Evolutionary conservation across 2,329 filamentous ascomycete species (phyloP).

Genomic region (Chaetomiaceae sp.): DNA sequence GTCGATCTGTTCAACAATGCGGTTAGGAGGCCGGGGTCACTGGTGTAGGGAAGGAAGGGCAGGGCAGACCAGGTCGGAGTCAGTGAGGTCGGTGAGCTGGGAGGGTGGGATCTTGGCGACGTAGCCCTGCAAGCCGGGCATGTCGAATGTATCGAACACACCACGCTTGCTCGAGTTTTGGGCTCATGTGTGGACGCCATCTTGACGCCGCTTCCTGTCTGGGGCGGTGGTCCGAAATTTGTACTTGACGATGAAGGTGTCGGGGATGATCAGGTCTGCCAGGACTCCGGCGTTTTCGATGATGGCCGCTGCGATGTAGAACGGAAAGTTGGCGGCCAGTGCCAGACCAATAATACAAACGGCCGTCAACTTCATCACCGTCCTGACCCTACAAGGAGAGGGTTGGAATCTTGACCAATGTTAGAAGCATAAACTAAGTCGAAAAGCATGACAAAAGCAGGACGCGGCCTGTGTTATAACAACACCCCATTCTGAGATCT

Average conservation of each 20-base stretch:
- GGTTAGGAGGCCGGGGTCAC: no score
- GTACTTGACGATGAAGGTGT: conserved; percentile 41
- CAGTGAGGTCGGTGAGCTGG: conserved; percentile 34
- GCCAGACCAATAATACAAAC: no score
- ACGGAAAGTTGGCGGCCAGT: no score
- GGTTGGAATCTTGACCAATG: no score
- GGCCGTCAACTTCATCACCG: no score
- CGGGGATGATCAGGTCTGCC: conserved; percentile 27
- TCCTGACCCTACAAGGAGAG: no score
- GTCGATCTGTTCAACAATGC: conserved; percentile 22
- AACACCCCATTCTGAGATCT: no score
- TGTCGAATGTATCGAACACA: conserved; percentile 32
- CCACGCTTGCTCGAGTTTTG: conserved; percentile 32
- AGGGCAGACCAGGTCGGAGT: conserved; percentile 23
- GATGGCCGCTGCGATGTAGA: not conserved
- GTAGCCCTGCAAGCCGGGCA: conserved; percentile 25
- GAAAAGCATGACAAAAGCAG: no score
- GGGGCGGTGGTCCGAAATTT: conserved; percentile 31
- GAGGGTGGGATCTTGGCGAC: conserved; percentile 31
- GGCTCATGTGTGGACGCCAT: conserved; percentile 24
- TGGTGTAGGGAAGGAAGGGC: not conserved
- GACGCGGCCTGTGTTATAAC: no score
- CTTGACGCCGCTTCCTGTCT: conserved; percentile 11
- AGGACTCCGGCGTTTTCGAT: conserved; percentile 11
- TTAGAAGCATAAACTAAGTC: no score